phyloP scores from a whole-genome alignment of 2,329 filamentous ascomycete genomes.

The Colletotrichum neosansevieriae region DNA sequence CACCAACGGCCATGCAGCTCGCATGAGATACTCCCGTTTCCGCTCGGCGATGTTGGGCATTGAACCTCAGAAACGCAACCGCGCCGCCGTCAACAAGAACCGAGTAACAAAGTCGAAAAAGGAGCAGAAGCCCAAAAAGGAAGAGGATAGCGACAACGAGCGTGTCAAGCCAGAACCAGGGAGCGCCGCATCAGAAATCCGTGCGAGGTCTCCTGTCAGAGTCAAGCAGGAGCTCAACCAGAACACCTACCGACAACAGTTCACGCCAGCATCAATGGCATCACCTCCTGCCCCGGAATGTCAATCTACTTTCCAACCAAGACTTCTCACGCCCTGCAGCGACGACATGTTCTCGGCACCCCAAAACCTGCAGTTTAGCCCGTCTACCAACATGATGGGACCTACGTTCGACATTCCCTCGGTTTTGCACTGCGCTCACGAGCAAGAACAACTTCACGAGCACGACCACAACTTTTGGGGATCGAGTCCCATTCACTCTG shows the following conservation, averaged over 20 bases:
- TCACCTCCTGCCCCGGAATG: conserved; percentile 49
- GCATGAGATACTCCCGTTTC: conserved; percentile 71
- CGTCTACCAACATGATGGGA: conserved; percentile 49
- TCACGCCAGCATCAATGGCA: conserved; percentile 53
- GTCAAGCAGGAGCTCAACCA: conserved; percentile 56
- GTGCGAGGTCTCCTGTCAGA: conserved; percentile 41
- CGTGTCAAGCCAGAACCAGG: conserved; percentile 56
- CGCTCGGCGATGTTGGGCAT: conserved; percentile 59
- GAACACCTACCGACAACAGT: conserved; percentile 49
- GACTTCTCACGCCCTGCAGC: conserved; percentile 67
- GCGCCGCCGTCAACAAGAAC: conserved; percentile 54
- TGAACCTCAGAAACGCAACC: conserved; percentile 61
- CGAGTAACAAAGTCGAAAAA: conserved; percentile 62
- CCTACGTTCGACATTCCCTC: conserved; percentile 47
- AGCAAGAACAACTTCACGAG: conserved; percentile 47
- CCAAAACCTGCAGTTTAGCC: conserved; percentile 48
- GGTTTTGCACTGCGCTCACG: conserved; percentile 43
- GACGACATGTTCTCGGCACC: conserved; percentile 57
- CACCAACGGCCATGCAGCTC: conserved; percentile 70
- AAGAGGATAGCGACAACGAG: conserved; percentile 48
- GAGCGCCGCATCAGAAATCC: conserved; percentile 36
- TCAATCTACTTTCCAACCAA: conserved; percentile 48
- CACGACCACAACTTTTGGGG: conserved; percentile 49
- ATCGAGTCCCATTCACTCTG: conserved; percentile 51
- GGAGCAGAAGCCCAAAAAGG: conserved; percentile 53